Evolutionary conservation across 805 yeast species (phyloP).

Genomic region (Torulaspora indica): DNA sequence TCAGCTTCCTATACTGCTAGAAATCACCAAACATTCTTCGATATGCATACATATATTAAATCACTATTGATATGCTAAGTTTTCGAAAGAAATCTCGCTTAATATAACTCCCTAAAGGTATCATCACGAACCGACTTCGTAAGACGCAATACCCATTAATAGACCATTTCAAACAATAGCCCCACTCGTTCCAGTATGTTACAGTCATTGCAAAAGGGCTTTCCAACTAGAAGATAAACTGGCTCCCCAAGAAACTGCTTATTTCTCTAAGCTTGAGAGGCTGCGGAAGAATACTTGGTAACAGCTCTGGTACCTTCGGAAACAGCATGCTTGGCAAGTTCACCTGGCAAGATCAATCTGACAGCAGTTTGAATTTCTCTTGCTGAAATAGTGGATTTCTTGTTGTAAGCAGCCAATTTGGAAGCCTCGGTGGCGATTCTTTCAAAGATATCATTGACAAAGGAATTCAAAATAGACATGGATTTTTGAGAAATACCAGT

Average conservation of each 20-base stretch:
- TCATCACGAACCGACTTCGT: background rate
- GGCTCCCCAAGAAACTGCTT: background rate
- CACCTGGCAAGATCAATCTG: constrained; percentile 92
- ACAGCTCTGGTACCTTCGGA: constrained; percentile 96
- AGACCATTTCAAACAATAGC: constrained; percentile 8
- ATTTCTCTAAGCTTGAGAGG: constrained; percentile 26
- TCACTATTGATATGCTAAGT: background rate
- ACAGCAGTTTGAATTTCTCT: constrained; percentile 96
- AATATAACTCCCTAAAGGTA: constrained; percentile 5
- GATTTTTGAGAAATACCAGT: constrained; percentile 97
- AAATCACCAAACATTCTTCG: background rate
- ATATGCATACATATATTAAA: constrained; percentile 8
- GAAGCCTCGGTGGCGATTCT: constrained; percentile 94
- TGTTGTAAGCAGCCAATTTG: constrained; percentile 93
- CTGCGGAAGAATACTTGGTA: constrained; percentile 77
- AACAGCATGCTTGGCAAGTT: constrained; percentile 92
- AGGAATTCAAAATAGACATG: constrained; percentile 95
- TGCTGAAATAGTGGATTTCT: constrained; percentile 90
- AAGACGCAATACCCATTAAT: constrained; percentile 10
- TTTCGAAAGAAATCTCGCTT: background rate
- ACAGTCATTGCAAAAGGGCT: background rate
- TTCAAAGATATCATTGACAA: constrained; percentile 91
- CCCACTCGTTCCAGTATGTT: constrained; percentile 1
- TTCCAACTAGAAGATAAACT: constrained; percentile 7
- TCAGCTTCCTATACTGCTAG: background rate